These are phyloP conservation scores for Trametes gibbosa DNA, from an alignment of 768 basidiomycete species.

Conservation along the genomic window DNA sequence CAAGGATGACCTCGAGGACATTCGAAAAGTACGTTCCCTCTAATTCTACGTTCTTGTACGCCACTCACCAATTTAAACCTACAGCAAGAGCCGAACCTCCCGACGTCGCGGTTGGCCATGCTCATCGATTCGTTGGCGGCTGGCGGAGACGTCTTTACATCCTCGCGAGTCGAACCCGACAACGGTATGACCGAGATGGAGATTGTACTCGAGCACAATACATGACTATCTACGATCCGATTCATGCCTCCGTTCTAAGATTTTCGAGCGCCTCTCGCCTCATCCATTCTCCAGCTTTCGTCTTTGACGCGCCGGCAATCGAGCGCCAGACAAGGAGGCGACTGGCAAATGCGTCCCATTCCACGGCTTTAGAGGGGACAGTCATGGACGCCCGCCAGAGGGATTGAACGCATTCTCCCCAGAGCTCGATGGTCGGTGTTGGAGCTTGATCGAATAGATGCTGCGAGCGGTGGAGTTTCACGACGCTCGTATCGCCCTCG, in stretches of 20 bases:
- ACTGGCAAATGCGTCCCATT: conserved; percentile 54
- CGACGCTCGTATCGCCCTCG: neutral
- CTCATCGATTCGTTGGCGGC: conserved; percentile 82
- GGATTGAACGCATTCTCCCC: conserved; percentile 52
- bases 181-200: conserved; percentile 65
- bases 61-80: neutral
- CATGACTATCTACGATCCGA: neutral
- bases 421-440: conserved; percentile 34
- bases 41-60: neutral
- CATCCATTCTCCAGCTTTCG: conserved; percentile 54
- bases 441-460: conserved; percentile 32
- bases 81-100: conserved; percentile 62
- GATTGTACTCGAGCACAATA: conserved; percentile 50
- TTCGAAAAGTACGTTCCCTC: conserved; percentile 60
- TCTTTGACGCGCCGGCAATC: conserved; percentile 37
- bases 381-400: conserved; percentile 58
- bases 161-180: conserved; percentile 32
- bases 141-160: conserved; percentile 70
- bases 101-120: conserved; percentile 62
- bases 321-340: conserved; percentile 58
- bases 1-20: conserved; percentile 77
- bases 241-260: conserved; percentile 1
- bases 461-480: conserved; percentile 17
- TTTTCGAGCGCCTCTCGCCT: conserved; percentile 36
- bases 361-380: conserved; percentile 24